phyloP scores from a whole-genome alignment of 257 asterid genomes.

The Ilex aquifolium region DNA sequence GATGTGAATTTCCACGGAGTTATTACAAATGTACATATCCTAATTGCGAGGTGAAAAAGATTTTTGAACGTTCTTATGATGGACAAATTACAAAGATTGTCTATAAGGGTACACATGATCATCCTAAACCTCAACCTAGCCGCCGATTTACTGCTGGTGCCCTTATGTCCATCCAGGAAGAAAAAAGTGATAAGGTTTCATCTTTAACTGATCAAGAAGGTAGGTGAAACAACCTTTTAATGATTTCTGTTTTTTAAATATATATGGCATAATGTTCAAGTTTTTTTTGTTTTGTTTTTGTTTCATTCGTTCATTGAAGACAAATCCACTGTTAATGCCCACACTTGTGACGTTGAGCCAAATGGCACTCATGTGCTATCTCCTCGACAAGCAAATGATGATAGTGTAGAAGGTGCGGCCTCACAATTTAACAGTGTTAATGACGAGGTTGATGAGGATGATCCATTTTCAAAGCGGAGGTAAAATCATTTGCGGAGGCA shows the following conservation, averaged over 20 bases:
- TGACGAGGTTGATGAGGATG: constrained; percentile 73
- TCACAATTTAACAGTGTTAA: constrained; percentile 44
- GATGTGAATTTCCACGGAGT: constrained; percentile 96
- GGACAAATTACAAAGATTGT: constrained; percentile 90
- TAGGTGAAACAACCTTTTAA: constrained; percentile 23
- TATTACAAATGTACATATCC: constrained; percentile 95
- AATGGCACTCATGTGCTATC: constrained; percentile 52
- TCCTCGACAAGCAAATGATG: constrained; percentile 64
- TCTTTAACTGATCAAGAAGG: constrained; percentile 63
- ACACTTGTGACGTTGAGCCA: constrained; percentile 38
- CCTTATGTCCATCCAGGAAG: constrained; percentile 68
- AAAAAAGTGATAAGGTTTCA: constrained; percentile 48
- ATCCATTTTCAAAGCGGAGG: constrained; percentile 73
- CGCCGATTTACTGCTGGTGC: constrained; percentile 76
- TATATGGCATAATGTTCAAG: not conserved
- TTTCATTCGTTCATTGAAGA: constrained; percentile 37
- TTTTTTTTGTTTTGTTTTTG: not conserved
- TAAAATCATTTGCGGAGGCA: constrained; percentile 18
- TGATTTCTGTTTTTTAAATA: not conserved
- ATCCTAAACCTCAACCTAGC: constrained; percentile 88
- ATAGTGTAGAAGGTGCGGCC: constrained; percentile 48
- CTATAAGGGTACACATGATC: constrained; percentile 95
- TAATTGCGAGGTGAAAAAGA: constrained; percentile 91
- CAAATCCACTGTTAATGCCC: constrained; percentile 39
- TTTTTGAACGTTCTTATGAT: constrained; percentile 87